These are phyloP conservation scores for Comarum palustre DNA, from an alignment of 306 rosid species.

Conservation along the genomic window DNA sequence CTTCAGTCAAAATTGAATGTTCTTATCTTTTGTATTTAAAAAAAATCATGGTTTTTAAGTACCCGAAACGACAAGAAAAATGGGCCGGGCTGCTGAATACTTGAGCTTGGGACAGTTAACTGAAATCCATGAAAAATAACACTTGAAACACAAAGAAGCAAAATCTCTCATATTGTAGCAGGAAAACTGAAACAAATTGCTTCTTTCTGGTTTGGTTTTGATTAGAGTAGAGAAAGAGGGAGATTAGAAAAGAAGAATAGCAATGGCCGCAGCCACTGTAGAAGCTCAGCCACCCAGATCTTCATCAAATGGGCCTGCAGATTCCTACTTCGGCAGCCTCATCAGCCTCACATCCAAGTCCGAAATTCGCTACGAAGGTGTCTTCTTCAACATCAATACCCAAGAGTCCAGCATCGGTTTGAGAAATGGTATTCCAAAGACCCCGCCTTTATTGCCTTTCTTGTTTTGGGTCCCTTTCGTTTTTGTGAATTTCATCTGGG, in stretches of 20 bases:
- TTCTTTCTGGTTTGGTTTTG: background rate
- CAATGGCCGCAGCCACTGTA: slow-evolving; percentile 24
- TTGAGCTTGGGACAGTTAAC: background rate
- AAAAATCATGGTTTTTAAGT: too few species aligned
- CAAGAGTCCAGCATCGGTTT: slow-evolving; percentile 36
- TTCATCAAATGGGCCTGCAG: slow-evolving; percentile 21
- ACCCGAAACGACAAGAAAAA: background rate
- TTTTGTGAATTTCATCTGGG: background rate
- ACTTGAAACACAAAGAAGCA: background rate
- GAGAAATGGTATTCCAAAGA: slow-evolving; percentile 21
- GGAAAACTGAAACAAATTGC: background rate
- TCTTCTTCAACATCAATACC: slow-evolving; percentile 32
- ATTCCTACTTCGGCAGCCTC: slow-evolving; percentile 36
- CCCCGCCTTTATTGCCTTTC: background rate
- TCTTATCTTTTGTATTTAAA: too few species aligned
- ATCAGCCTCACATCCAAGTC: slow-evolving; percentile 40
- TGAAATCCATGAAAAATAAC: background rate
- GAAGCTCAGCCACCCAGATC: slow-evolving; percentile 27
- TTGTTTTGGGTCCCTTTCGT: background rate
- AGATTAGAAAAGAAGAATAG: background rate
- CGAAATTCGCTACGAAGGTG: slow-evolving; percentile 36
- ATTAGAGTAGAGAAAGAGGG: background rate
- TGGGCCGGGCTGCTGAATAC: background rate
- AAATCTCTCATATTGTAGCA: background rate
- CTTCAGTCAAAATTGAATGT: too few species aligned